Evolutionary conservation across 2,329 filamentous ascomycete species (phyloP), one percentile per base, ranked within the genome.

Genomic region (Mariannaea sp.): DNA sequence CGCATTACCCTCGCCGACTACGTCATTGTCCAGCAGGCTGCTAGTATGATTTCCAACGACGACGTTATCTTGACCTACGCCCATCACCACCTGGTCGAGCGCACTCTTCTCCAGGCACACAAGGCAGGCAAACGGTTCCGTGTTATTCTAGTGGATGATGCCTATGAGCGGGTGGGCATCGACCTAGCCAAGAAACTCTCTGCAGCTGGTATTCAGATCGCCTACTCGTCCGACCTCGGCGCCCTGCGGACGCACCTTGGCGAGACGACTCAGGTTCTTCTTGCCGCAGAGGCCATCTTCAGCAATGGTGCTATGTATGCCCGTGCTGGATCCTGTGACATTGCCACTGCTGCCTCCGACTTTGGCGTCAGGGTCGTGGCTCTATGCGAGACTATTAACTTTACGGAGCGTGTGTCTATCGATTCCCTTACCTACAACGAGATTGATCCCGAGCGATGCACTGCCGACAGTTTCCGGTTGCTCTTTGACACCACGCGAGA

Each of bases 371-470:
- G 90, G 1, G 90, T 97, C 53, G 86, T 95, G 27, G 90, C 95
- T 3, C 88, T 95, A 54, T 96, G 91, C 71, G 93, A 97, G 76
- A 94, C 89, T 4, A 87, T 97, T 75, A 99, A 97, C 74, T 97
- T 97, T 71, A 94, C 66, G 24, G 82, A 75, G 86, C 87, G 91
- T 53, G 90, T 97, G 9, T 89, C 91, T 6, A 84, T 95, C 12
- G 94, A 97, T 73, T 93, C 91, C 19, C 90, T 97, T 61, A 93
- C 94, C 35, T 87, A 91, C 66, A 99, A 99, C 71, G 94, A 99
- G 76, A 87, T 97, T 57, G 92, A 74, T 81, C 92, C 71, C 67
- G 90, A 73, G 84, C 88, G 71, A 80, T 90, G 74, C 74, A 76
- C 78, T 13, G 73, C 75, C 14, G 75, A 76, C 32, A 74, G 72